Conservation (phyloP, 164 flowering plant genomes). For the Berberis vulgaris region DNA sequence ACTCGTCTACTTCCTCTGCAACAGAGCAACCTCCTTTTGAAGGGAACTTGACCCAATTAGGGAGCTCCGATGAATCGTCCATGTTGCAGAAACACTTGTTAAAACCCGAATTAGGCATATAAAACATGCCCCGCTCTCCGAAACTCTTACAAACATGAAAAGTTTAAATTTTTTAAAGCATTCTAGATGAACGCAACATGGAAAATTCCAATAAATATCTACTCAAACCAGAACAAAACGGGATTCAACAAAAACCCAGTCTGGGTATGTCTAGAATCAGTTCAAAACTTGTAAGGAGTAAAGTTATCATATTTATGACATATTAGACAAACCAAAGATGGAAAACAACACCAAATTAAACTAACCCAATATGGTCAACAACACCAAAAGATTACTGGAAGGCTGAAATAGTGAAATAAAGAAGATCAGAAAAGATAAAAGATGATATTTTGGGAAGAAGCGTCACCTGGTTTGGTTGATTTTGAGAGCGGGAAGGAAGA, state of each 20-base stretch:
- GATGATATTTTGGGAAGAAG: too few species aligned
- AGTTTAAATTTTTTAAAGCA: conserved; percentile 20
- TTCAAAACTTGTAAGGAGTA: neutral
- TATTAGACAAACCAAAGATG: neutral
- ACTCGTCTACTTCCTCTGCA: conserved; percentile 27
- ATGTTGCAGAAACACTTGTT: conserved; percentile 20
- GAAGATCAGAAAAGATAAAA: too few species aligned
- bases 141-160: conserved; percentile 10
- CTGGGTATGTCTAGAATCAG: neutral
- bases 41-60: conserved; percentile 41
- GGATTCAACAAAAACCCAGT: neutral
- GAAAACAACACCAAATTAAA: neutral
- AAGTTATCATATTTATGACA: neutral
- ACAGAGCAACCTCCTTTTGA: conserved; percentile 6
- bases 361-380: too few species aligned
- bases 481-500: too few species aligned
- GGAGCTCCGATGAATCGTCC: conserved; percentile 47
- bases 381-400: too few species aligned
- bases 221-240: neutral
- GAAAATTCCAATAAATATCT: neutral
- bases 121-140: neutral
- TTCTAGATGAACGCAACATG: conserved; percentile 12
- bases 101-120: neutral
- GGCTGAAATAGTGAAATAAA: too few species aligned
- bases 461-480: too few species aligned